Evolutionary conservation across 345 rosid species (phyloP).

Genomic region (Ceriops decandra): DNA sequence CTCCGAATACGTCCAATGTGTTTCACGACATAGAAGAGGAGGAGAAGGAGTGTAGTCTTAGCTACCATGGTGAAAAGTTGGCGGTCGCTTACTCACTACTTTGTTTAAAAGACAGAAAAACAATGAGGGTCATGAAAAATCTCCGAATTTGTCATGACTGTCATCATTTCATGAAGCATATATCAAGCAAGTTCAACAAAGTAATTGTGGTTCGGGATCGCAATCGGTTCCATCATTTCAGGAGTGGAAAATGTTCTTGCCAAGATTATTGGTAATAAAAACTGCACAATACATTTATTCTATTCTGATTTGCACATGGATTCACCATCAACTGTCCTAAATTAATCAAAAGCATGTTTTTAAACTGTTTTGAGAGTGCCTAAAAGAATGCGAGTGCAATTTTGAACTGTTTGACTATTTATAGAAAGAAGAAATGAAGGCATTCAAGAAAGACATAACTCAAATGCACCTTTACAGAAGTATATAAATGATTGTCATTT

Average conservation of each 20-base stretch:
- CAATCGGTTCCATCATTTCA: slow-evolving; percentile 51
- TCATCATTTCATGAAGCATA: slow-evolving; percentile 50
- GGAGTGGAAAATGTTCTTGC: slow-evolving; percentile 39
- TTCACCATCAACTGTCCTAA: background rate
- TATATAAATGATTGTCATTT: too few species aligned
- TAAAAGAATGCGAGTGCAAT: too few species aligned
- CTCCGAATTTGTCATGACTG: slow-evolving; percentile 42
- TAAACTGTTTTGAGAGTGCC: too few species aligned
- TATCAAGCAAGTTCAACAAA: slow-evolving; percentile 26
- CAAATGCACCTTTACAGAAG: too few species aligned
- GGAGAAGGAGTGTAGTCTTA: slow-evolving; percentile 48
- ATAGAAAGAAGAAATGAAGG: too few species aligned
- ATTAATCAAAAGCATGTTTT: too few species aligned
- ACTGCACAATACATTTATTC: slow-evolving; percentile 2
- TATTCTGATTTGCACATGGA: background rate
- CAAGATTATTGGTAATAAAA: slow-evolving; percentile 35
- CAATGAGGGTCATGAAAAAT: slow-evolving; percentile 43
- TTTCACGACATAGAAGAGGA: slow-evolving; percentile 52
- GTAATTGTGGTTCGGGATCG: slow-evolving; percentile 39
- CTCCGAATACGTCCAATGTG: slow-evolving; percentile 26
- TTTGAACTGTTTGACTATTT: too few species aligned
- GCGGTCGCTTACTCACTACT: slow-evolving; percentile 48
- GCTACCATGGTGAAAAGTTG: slow-evolving; percentile 49
- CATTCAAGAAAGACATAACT: too few species aligned
- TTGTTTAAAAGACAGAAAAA: slow-evolving; percentile 16